A percentile compares a stretch with the other conserved stretches of the same genome.
phyloP scores from a whole-genome alignment of 306 rosid species.

The Quercus bicolor region DNA sequence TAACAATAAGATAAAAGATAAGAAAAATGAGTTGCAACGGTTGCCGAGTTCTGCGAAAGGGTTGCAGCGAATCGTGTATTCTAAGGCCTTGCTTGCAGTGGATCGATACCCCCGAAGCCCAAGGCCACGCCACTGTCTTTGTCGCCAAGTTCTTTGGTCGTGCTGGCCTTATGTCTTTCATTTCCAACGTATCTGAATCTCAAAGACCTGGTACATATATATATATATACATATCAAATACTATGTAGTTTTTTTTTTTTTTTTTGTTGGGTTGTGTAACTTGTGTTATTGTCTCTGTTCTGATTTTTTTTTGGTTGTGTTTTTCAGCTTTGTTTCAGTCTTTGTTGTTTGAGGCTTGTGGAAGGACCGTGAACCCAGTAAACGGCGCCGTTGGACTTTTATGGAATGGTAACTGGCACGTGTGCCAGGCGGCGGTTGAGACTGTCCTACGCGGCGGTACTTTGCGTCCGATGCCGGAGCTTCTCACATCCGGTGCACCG shows the following conservation, averaged over 20 bases:
- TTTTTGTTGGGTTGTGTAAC: not conserved
- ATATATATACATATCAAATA: too few relatives aligned
- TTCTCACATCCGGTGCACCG: slow-evolving; percentile 31
- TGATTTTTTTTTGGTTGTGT: not conserved
- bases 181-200: slow-evolving; percentile 79
- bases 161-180: slow-evolving; percentile 97
- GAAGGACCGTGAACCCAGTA: slow-evolving; percentile 80
- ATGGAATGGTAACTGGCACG: slow-evolving; percentile 91
- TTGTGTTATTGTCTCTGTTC: too few relatives aligned
- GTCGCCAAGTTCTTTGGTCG: slow-evolving; percentile 99
- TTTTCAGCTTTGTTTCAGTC: slow-evolving; percentile 78
- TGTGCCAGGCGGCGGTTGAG: slow-evolving; percentile 88
- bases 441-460: slow-evolving; percentile 79
- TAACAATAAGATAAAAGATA: too few relatives aligned
- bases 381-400: slow-evolving; percentile 83
- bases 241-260: not conserved
- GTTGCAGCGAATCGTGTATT: slow-evolving; percentile 91
- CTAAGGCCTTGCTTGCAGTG: slow-evolving; percentile 87
- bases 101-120: slow-evolving; percentile 87
- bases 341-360: slow-evolving; percentile 77
- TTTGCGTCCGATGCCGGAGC: slow-evolving; percentile 59
- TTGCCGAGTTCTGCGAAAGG: slow-evolving; percentile 94
- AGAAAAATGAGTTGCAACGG: slow-evolving; percentile 91
- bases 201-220: slow-evolving; percentile 63
- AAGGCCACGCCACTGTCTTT: slow-evolving; percentile 93